A percentile compares a stretch with the other conserved stretches of the same genome.
Evolutionary conservation across 2,329 filamentous ascomycete genomes (phyloP).

Genomic region (Nannizziopsis arthrosporioides): DNA sequence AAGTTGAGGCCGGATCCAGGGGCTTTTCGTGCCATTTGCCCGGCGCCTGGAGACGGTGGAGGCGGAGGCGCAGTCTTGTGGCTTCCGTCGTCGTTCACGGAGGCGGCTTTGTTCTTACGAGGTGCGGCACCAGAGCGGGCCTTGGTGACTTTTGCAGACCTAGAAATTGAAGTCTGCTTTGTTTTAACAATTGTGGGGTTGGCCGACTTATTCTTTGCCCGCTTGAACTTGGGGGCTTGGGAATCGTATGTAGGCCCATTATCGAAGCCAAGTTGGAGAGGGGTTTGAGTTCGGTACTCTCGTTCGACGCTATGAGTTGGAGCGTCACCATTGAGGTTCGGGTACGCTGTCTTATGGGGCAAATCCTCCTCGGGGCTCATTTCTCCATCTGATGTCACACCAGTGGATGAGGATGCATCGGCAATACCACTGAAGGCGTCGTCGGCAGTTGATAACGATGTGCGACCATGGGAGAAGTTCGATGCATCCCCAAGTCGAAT

Average conservation of each 20-base stretch:
- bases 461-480: conserved; percentile 84
- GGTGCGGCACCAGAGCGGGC: conserved; percentile 22
- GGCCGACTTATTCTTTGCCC: conserved; percentile 40
- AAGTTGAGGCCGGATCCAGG: conserved; percentile 50
- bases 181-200: conserved; percentile 17
- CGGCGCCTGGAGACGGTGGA: conserved; percentile 18
- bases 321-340: conserved; percentile 44
- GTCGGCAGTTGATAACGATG: conserved; percentile 83
- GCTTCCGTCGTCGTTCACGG: conserved; percentile 9
- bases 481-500: conserved; percentile 92
- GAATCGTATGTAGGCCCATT: conserved; percentile 29
- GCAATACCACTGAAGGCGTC: conserved; percentile 86
- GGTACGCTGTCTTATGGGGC: conserved; percentile 29
- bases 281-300: conserved; percentile 42
- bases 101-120: conserved; percentile 30
- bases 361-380: conserved; percentile 51
- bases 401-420: conserved; percentile 72
- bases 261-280: conserved; percentile 45
- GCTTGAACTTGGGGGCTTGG: conserved; percentile 38
- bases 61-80: conserved; percentile 47
- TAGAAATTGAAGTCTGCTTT: conserved; percentile 15
- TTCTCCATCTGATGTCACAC: conserved; percentile 67
- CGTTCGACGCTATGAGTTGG: conserved; percentile 51
- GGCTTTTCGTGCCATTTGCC: conserved; percentile 43
- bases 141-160: conserved; percentile 25